These are phyloP conservation scores for Tricholoma sp. DNA, from an alignment of 768 basidiomycete genomes.

Conservation along the genomic window DNA sequence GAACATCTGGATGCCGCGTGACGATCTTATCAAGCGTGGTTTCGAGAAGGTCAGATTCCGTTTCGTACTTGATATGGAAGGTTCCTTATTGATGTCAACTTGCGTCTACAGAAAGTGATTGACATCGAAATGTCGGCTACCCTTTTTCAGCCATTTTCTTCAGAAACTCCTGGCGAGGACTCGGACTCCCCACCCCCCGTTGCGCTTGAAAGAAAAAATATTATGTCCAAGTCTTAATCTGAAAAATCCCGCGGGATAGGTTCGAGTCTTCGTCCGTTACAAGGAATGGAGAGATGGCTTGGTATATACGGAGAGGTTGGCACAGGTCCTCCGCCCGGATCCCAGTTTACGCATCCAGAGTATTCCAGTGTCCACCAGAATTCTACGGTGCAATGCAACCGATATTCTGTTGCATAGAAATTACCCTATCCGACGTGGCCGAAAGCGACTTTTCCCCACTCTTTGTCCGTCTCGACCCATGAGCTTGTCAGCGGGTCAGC, in stretches of 20 bases:
- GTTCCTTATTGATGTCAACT: neutral
- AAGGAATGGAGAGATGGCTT: neutral
- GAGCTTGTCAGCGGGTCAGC: neutral
- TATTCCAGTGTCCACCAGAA: neutral
- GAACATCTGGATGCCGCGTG: slow-evolving; percentile 97
- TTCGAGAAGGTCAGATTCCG: slow-evolving; percentile 73
- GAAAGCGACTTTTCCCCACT: neutral
- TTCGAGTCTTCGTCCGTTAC: slow-evolving; percentile 1
- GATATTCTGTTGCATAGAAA: neutral
- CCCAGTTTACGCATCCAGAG: neutral
- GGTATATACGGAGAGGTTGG: neutral
- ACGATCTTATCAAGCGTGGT: slow-evolving; percentile 95
- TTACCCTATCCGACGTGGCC: neutral
- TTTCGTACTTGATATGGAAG: neutral
- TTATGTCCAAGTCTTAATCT: neutral
- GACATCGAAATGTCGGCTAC: neutral
- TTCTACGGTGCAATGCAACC: neutral
- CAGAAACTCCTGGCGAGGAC: neutral
- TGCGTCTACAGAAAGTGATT: slow-evolving; percentile 59
- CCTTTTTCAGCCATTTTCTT: neutral
- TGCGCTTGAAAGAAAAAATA: neutral
- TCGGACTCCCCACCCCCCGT: no score
- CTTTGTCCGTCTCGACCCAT: neutral
- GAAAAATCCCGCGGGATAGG: no score
- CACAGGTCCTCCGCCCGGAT: neutral